These are phyloP conservation scores for Tarenaya hassleriana DNA, from an alignment of 345 rosid species.

Conservation along the genomic window DNA sequence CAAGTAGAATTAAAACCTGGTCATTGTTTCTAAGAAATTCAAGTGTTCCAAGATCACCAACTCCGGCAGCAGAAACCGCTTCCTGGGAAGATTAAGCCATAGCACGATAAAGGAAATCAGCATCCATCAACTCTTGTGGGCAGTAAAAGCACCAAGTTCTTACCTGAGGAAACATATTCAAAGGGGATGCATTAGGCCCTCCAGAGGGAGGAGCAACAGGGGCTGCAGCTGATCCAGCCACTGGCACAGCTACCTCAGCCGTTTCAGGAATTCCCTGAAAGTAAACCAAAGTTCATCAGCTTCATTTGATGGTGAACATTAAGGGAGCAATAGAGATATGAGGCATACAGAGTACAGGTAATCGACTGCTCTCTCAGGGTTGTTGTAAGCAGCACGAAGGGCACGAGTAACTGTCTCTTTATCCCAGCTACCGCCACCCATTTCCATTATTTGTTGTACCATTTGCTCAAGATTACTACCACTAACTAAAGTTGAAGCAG, in stretches of 20 bases:
- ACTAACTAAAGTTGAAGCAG: slow-evolving; percentile 86
- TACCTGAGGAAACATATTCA: slow-evolving; percentile 97
- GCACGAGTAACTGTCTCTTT: slow-evolving; percentile 90
- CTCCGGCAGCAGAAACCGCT: slow-evolving; percentile 50
- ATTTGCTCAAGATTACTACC: slow-evolving; percentile 66
- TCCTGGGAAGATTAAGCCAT: slow-evolving; percentile 40
- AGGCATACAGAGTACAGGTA: slow-evolving; percentile 75
- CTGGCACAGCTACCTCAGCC: slow-evolving; percentile 70
- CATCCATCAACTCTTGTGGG: background rate
- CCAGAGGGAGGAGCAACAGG: slow-evolving; percentile 49
- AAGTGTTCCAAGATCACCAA: slow-evolving; percentile 71
- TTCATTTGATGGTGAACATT: slow-evolving; percentile 8
- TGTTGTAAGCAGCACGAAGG: slow-evolving; percentile 95
- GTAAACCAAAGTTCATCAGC: slow-evolving; percentile 21
- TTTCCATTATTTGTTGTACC: slow-evolving; percentile 81
- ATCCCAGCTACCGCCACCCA: slow-evolving; percentile 97
- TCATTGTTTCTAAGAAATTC: slow-evolving; percentile 89
- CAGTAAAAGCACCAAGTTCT: slow-evolving; percentile 13
- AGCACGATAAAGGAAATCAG: slow-evolving; percentile 12
- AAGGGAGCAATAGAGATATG: background rate
- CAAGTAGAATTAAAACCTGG: slow-evolving; percentile 47
- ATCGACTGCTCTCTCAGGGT: slow-evolving; percentile 99
- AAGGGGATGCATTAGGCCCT: slow-evolving; percentile 90
- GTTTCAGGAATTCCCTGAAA: slow-evolving; percentile 89
- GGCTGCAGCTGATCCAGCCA: slow-evolving; percentile 48